Evolutionary conservation across 2,329 filamentous ascomycete species (phyloP).

Genomic region (Xylaria sp.): DNA sequence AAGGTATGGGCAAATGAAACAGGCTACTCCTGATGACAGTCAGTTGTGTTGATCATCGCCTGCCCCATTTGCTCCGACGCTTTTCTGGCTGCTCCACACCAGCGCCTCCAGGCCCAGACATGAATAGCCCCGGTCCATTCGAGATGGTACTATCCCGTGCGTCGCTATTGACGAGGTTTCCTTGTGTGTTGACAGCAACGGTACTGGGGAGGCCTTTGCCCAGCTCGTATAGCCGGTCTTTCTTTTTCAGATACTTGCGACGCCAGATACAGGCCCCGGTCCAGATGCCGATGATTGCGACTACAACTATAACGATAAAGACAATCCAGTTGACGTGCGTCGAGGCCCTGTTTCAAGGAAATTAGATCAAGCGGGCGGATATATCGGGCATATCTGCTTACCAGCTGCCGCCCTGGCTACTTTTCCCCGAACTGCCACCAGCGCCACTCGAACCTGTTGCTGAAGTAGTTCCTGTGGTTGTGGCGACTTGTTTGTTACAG

Average conservation of each 20-base stretch:
- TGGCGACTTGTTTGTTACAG: constrained; percentile 63
- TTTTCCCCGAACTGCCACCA: constrained; percentile 42
- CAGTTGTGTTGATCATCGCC: constrained; percentile 22
- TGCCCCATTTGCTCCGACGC: constrained; percentile 60
- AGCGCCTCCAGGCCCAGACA: constrained; percentile 49
- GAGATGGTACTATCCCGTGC: constrained; percentile 46
- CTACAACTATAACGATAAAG: constrained; percentile 78
- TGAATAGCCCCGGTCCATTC: constrained; percentile 52
- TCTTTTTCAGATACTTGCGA: constrained; percentile 77
- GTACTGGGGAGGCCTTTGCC: constrained; percentile 57
- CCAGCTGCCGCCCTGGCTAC: constrained; percentile 57
- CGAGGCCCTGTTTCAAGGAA: constrained; percentile 64
- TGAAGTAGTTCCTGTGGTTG: constrained; percentile 47
- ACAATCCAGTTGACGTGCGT: constrained; percentile 83
- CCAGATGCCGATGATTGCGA: constrained; percentile 75
- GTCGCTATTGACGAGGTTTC: constrained; percentile 47
- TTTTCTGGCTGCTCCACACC: constrained; percentile 54
- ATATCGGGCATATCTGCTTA: constrained; percentile 48
- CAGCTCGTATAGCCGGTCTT: constrained; percentile 66
- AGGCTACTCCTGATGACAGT: constrained; percentile 1
- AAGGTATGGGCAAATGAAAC: constrained; percentile 14
- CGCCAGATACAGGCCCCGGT: constrained; percentile 76
- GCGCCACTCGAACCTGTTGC: constrained; percentile 43
- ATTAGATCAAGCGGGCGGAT: constrained; percentile 19
- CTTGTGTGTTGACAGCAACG: constrained; percentile 50